phyloP scores from a whole-genome alignment of 257 asterid genomes.

The Penstemon newberryi region DNA sequence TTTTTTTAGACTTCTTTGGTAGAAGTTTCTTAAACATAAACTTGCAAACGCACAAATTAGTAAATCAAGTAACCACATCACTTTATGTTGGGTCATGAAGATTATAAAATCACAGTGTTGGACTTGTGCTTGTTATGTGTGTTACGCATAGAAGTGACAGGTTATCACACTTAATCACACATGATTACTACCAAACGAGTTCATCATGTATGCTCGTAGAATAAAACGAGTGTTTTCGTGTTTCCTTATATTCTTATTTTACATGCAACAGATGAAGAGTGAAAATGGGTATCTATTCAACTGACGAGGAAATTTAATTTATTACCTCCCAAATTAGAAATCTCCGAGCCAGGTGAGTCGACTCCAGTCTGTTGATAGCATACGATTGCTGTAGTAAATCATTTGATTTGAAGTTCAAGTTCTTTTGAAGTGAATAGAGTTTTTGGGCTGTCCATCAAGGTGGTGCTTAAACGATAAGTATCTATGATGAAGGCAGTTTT shows the following conservation, averaged over 20 bases:
- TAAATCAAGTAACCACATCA: too few species aligned
- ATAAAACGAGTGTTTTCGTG: neutral
- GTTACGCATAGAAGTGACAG: too few species aligned
- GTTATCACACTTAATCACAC: too few species aligned
- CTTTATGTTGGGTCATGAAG: too few species aligned
- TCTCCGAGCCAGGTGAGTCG: slow-evolving; percentile 44
- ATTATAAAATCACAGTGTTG: too few species aligned
- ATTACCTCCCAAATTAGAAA: slow-evolving; percentile 61
- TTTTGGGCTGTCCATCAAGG: slow-evolving; percentile 10
- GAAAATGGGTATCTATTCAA: slow-evolving; percentile 58
- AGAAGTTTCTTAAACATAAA: too few species aligned
- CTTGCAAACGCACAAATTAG: too few species aligned
- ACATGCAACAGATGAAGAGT: slow-evolving; percentile 60
- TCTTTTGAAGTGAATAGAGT: slow-evolving; percentile 34
- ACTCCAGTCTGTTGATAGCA: slow-evolving; percentile 45
- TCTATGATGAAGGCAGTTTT: slow-evolving; percentile 38
- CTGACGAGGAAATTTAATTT: slow-evolving; percentile 74
- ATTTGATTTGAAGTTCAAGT: slow-evolving; percentile 22
- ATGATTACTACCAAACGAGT: too few species aligned
- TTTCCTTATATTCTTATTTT: slow-evolving; percentile 14
- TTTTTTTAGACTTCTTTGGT: too few species aligned
- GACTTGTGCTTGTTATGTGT: too few species aligned
- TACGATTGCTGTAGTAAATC: slow-evolving; percentile 36
- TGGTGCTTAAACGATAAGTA: slow-evolving; percentile 37
- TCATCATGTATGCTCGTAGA: neutral